Conservation (phyloP, 2,329 filamentous ascomycete species). For the Ophiosphaerella narmari region DNA sequence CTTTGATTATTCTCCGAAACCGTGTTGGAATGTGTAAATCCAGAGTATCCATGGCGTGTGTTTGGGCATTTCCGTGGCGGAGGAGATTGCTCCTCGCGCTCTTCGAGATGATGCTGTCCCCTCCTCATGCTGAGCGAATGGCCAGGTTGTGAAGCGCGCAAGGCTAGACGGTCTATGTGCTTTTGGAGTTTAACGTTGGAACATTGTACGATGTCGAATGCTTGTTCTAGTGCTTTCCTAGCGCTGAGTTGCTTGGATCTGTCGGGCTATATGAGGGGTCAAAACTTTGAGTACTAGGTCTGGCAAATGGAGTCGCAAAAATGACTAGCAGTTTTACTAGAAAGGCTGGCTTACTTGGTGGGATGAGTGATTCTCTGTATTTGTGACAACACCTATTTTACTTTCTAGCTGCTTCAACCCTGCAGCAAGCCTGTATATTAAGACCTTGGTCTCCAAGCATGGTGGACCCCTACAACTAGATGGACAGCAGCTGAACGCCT, state of each 20-base stretch:
- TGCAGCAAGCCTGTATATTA: conserved; percentile 31
- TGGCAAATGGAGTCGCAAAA: conserved; percentile 1
- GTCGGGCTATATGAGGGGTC: conserved; percentile 18
- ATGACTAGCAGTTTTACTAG: not conserved
- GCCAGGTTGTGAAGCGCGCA: conserved; percentile 17
- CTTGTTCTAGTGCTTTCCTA: conserved; percentile 27
- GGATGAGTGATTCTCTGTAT: conserved; percentile 21
- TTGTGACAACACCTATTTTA: conserved; percentile 24
- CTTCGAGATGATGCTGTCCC: conserved; percentile 25
- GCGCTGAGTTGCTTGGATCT: conserved; percentile 13
- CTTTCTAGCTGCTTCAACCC: conserved; percentile 22
- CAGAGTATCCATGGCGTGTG: conserved; percentile 15
- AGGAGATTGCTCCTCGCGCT: conserved; percentile 28
- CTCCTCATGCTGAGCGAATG: conserved; percentile 27
- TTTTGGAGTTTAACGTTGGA: conserved; percentile 23
- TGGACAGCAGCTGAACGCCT: conserved; percentile 28
- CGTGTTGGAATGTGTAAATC: conserved; percentile 14
- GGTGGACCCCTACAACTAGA: conserved; percentile 27
- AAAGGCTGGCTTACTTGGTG: conserved; percentile 22
- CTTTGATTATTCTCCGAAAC: conserved; percentile 25
- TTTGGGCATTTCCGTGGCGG: conserved; percentile 16
- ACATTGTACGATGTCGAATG: conserved; percentile 30
- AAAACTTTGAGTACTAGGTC: conserved; percentile 6
- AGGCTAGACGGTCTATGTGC: conserved; percentile 14
- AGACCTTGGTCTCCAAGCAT: conserved; percentile 27